Conservation (phyloP, 768 basidiomycete species). For the Hericium erinaceus region DNA sequence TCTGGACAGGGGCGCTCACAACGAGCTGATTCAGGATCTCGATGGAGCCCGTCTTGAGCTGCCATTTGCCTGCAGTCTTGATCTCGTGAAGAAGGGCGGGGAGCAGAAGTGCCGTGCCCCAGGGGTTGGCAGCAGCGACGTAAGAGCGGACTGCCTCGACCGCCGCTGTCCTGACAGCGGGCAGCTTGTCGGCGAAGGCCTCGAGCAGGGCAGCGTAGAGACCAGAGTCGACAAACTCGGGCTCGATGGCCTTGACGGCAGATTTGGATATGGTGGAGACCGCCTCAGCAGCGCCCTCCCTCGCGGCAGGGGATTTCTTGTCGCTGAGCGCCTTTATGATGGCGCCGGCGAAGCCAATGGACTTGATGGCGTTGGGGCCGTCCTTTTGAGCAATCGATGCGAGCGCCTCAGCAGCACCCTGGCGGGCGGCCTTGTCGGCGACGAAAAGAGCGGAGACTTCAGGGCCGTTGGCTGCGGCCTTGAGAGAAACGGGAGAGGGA, state of each 20-base stretch:
- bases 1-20: constrained; percentile 70
- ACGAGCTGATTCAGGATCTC: constrained; percentile 82
- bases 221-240: constrained; percentile 79
- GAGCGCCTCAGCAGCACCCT: constrained; percentile 58
- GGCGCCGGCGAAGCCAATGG: constrained; percentile 63
- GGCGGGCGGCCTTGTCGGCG: constrained; percentile 77
- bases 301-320: constrained; percentile 90
- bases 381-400: constrained; percentile 74
- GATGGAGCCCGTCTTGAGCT: constrained; percentile 86
- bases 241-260: constrained; percentile 74
- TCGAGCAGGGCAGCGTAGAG: constrained; percentile 84
- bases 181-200: constrained; percentile 91
- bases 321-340: constrained; percentile 79
- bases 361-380: constrained; percentile 67
- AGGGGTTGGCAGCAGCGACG: constrained; percentile 75
- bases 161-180: constrained; percentile 76
- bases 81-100: constrained; percentile 87
- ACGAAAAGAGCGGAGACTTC: constrained; percentile 45
- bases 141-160: constrained; percentile 74
- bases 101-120: constrained; percentile 77
- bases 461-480: constrained; percentile 41
- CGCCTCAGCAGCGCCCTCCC: constrained; percentile 79
- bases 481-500: constrained; percentile 64
- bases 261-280: constrained; percentile 51
- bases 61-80: constrained; percentile 96